phyloP scores from a whole-genome alignment of 352 stramenopile genomes.

The Phytophthora crassamura region DNA sequence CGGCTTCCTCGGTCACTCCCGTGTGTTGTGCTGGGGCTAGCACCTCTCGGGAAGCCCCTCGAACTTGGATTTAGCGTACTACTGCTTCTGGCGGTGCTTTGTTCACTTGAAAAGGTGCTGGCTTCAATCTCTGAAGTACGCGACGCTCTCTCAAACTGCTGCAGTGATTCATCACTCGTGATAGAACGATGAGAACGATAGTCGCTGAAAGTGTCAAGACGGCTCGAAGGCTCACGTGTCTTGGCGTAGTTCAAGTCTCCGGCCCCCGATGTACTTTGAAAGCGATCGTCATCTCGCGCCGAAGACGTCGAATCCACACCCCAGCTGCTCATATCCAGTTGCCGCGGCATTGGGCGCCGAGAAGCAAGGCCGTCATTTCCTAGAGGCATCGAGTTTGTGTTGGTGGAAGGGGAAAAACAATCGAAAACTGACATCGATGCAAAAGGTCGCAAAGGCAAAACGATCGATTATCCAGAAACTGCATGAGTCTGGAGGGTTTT shows the following conservation, averaged over 20 bases:
- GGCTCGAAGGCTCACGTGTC: conserved; percentile 3
- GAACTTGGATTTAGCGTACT: conserved; percentile 11
- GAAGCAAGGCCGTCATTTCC: conserved; percentile 35
- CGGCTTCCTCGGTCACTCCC: conserved; percentile 2
- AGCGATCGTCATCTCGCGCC: not conserved
- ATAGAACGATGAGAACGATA: not conserved
- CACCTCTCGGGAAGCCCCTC: not conserved
- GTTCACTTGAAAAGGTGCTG: conserved; percentile 9
- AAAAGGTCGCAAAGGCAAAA: conserved; percentile 33
- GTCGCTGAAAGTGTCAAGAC: conserved; percentile 5
- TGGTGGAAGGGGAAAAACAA: conserved; percentile 15
- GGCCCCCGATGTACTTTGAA: not conserved
- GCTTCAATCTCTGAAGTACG: conserved; percentile 5
- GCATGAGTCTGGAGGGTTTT: not conserved
- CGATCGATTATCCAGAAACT: conserved; percentile 28
- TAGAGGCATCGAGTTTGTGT: conserved; percentile 22
- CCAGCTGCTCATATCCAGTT: conserved; percentile 59
- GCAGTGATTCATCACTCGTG: conserved; percentile 2
- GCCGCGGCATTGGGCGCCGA: conserved; percentile 52
- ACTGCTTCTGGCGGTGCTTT: not conserved
- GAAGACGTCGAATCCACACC: conserved; percentile 25
- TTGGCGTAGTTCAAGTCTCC: conserved; percentile 15
- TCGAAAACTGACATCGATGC: conserved; percentile 23
- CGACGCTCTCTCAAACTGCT: not conserved
- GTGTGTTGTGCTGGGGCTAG: not conserved